Evolutionary conservation across 2,329 filamentous ascomycete genomes (phyloP), one percentile per base, ranked within the genome.

Genomic region (Curvularia verruculosa): DNA sequence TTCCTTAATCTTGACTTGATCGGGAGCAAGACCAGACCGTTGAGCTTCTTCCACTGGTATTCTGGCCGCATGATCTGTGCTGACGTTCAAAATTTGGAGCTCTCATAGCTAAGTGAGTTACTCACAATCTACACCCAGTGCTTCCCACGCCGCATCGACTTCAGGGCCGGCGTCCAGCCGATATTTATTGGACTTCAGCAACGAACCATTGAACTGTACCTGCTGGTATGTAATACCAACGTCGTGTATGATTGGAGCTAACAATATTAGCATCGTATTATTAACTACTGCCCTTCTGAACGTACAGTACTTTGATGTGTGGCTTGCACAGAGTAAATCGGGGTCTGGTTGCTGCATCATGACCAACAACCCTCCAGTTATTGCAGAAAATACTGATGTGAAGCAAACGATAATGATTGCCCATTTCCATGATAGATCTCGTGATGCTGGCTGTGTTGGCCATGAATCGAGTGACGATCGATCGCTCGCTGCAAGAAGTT

Each of bases 111-210:
- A 13, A 15, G 15, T 5, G 18, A 29, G n/a, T 9, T 9, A 37
- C 34, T 59, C 63, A 85, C 83, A 85, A 23, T 84, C 79, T 3
- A 80, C 75, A 7, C 83, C 83, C 0, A 85, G 62, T 1, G 78
- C 76, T 28, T 77, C 79, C 85, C 85, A 88, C 0, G 84, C 85
- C 9, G 78, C 79, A 59, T 88, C 85, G 0, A 87, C 84, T 54
- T 84, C 82, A 0, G 82, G 80, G 0, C 82, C 67, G 3, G 79
- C 82, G 31, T 79, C 75, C 53, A 80, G 74, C 2, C 85, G 80
- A 64, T 82, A 88, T 7, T 82, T 74, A 36, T 82, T 83, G 58
- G 84, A 80, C 2, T 82, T 74, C 51, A 86, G 61, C 9, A 88
- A 82, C 0, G 83, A 83, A 0, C 85, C 85, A 56, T 88, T 85